These are phyloP conservation scores for Calonectria leucothoes DNA, from an alignment of 2,329 filamentous ascomycete genomes.

Conservation along the genomic window DNA sequence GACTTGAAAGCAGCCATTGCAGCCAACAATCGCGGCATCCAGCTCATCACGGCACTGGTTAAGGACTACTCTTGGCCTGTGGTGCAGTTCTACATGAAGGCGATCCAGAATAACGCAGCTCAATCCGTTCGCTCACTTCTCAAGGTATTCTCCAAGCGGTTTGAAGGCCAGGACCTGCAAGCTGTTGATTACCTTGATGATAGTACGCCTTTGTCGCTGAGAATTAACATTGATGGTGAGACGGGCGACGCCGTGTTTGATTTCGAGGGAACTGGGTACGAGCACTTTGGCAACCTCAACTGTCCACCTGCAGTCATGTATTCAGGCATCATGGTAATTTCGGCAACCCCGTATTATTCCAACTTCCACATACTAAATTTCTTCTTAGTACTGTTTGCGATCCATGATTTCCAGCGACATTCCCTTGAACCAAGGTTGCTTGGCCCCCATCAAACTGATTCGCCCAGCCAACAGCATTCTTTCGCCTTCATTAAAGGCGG, in stretches of 20 bases:
- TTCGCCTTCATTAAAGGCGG: slow-evolving; percentile 67
- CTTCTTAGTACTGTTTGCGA: slow-evolving; percentile 74
- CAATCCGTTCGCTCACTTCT: slow-evolving; percentile 25
- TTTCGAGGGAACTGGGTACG: slow-evolving; percentile 46
- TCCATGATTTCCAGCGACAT: slow-evolving; percentile 85
- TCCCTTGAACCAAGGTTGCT: slow-evolving; percentile 86
- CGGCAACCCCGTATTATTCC: not conserved
- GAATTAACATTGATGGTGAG: slow-evolving; percentile 75
- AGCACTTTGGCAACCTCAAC: slow-evolving; percentile 66
- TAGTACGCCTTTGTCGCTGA: slow-evolving; percentile 80
- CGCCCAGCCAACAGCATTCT: slow-evolving; percentile 81
- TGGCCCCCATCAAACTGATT: slow-evolving; percentile 79
- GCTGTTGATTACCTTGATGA: slow-evolving; percentile 80
- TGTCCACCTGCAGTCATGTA: slow-evolving; percentile 55
- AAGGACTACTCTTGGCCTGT: slow-evolving; percentile 78
- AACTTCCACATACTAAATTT: not conserved
- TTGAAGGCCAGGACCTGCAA: slow-evolving; percentile 13
- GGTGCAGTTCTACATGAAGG: slow-evolving; percentile 70
- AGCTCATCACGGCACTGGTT: slow-evolving; percentile 77
- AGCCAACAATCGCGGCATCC: slow-evolving; percentile 87
- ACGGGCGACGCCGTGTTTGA: slow-evolving; percentile 79
- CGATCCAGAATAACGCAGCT: slow-evolving; percentile 56
- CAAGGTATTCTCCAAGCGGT: not conserved
- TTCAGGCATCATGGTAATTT: slow-evolving; percentile 10
- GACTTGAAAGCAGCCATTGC: slow-evolving; percentile 90